Conservation (phyloP, 1,139 yeast genomes). For the Suhomyces guaymorum region DNA sequence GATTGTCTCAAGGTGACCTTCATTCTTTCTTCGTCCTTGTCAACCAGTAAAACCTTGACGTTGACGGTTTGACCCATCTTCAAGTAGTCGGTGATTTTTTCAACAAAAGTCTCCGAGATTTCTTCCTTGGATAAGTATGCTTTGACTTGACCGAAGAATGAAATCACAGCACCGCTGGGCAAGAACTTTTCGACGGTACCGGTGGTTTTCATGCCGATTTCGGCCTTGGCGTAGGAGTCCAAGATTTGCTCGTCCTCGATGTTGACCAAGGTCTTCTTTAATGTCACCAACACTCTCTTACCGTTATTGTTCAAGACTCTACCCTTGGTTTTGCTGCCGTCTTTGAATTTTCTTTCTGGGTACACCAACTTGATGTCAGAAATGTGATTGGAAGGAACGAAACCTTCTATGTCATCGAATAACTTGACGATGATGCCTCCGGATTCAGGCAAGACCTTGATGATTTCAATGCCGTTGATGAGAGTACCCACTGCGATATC, state of each 20-base stretch:
- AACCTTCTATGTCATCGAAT: conserved; percentile 67
- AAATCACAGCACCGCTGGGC: conserved; percentile 77
- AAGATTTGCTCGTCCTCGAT: conserved; percentile 61
- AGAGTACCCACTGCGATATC: conserved; percentile 79
- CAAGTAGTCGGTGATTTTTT: conserved; percentile 74
- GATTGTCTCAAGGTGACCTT: conserved; percentile 76
- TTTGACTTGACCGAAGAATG: conserved; percentile 74
- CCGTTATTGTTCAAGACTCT: conserved; percentile 53
- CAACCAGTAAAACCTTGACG: conserved; percentile 63
- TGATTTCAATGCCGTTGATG: conserved; percentile 57
- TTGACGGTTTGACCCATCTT: conserved; percentile 82
- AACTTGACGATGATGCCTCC: conserved; percentile 69
- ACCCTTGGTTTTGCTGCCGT: conserved; percentile 77
- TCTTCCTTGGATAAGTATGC: conserved; percentile 87
- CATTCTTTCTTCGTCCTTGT: conserved; percentile 56
- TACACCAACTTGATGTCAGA: conserved; percentile 81
- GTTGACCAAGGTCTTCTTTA: conserved; percentile 81
- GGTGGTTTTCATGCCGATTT: conserved; percentile 60
- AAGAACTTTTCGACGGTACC: conserved; percentile 77
- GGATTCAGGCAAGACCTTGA: conserved; percentile 60
- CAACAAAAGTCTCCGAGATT: conserved; percentile 85
- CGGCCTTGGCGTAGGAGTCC: conserved; percentile 52
- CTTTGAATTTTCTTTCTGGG: conserved; percentile 90
- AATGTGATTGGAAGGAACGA: conserved; percentile 74
- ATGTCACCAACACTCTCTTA: conserved; percentile 57